These are phyloP conservation scores for Dictyostelium capitatum DNA, from an alignment of 78 protist genomes.

Conservation along the genomic window DNA sequence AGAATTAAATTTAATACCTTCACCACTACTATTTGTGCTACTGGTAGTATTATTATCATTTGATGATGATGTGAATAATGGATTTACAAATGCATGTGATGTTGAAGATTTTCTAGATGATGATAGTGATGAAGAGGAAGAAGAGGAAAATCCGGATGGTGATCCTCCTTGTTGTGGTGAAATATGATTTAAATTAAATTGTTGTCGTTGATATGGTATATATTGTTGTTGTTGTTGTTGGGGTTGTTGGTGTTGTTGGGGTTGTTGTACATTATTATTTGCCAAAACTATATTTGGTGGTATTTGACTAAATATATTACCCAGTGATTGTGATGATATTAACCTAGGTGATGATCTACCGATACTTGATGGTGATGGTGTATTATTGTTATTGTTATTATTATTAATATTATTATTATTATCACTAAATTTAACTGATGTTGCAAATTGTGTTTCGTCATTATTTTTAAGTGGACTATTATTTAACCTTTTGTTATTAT, in stretches of 20 bases:
- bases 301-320: constrained; percentile 11
- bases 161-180: background rate
- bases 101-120: constrained; percentile 4
- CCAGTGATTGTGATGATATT: background rate
- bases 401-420: no score
- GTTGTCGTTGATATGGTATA: background rate
- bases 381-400: background rate
- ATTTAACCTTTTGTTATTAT: background rate
- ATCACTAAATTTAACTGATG: no score
- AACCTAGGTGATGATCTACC: background rate
- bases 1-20: background rate
- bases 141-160: constrained; percentile 26
- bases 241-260: background rate
- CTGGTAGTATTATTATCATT: background rate
- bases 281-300: background rate
- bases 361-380: background rate
- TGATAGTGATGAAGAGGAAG: constrained; percentile 7
- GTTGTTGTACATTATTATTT: background rate
- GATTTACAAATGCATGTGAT: constrained; percentile 5
- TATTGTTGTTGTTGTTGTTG: background rate
- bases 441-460: background rate
- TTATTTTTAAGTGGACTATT: background rate
- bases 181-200: background rate
- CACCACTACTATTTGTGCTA: background rate
- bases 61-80: background rate